phyloP scores from a whole-genome alignment of 2,329 filamentous ascomycete genomes.

The Periconia sp. region DNA sequence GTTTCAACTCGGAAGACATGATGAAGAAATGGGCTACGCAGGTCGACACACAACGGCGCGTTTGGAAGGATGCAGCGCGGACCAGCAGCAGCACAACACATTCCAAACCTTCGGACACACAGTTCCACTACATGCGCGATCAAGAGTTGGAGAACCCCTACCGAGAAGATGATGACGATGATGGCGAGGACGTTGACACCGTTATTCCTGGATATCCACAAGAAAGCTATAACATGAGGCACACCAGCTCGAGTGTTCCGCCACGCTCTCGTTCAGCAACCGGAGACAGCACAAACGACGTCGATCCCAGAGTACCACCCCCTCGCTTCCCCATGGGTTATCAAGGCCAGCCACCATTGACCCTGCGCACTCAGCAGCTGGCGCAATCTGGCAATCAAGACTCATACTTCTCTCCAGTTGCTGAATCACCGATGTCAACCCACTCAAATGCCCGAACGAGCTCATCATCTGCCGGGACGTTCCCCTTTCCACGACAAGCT shows the following conservation, averaged over 20 bases:
- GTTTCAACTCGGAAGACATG: constrained; percentile 86
- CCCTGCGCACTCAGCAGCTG: constrained; percentile 69
- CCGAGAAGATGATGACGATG: constrained; percentile 63
- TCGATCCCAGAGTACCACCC: constrained; percentile 62
- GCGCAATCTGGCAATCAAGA: constrained; percentile 74
- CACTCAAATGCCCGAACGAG: constrained; percentile 68
- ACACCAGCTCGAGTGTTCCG: constrained; percentile 76
- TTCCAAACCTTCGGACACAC: constrained; percentile 66
- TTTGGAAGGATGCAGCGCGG: constrained; percentile 59
- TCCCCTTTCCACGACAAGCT: constrained; percentile 77
- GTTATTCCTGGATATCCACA: constrained; percentile 39
- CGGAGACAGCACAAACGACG: constrained; percentile 65
- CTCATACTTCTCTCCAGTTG: constrained; percentile 91
- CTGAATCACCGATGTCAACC: constrained; percentile 75
- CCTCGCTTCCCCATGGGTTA: constrained; percentile 72
- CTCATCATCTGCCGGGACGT: constrained; percentile 73
- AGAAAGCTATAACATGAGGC: constrained; percentile 62
- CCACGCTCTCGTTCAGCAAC: constrained; percentile 79
- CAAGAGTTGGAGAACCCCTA: constrained; percentile 83
- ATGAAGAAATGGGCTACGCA: constrained; percentile 91
- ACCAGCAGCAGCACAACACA: constrained; percentile 53
- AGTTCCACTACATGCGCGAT: constrained; percentile 82
- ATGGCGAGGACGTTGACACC: constrained; percentile 55
- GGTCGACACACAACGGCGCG: constrained; percentile 74
- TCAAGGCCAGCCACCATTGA: constrained; percentile 63